phyloP scores from a whole-genome alignment of 1,284 basidiomycete species.

The Tilletia setariae region DNA sequence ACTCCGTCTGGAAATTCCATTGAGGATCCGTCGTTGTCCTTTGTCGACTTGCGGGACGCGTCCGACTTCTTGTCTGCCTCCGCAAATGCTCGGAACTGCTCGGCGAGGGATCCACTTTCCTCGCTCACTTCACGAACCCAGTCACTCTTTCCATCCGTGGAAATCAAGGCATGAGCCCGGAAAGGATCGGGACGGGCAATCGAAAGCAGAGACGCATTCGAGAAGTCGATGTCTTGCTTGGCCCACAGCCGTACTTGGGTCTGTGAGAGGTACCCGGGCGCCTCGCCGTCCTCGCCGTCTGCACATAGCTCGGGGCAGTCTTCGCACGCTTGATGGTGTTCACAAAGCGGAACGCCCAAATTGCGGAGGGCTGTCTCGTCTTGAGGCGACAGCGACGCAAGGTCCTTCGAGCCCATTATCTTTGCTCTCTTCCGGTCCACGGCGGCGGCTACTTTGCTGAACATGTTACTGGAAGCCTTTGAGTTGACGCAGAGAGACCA shows the following conservation, averaged over 20 bases:
- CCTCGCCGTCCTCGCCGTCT: not conserved
- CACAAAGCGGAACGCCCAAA: not conserved
- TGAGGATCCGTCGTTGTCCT: not conserved
- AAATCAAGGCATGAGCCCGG: slow-evolving; percentile 17
- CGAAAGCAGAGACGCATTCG: not conserved
- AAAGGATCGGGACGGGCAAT: slow-evolving; percentile 16
- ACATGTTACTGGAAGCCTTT: not conserved
- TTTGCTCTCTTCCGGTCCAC: not conserved
- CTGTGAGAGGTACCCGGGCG: not conserved
- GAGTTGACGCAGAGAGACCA: no score
- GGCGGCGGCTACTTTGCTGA: not conserved
- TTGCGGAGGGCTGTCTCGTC: not conserved
- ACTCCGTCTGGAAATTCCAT: slow-evolving; percentile 10
- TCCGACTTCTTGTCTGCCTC: slow-evolving; percentile 5
- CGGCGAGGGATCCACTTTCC: slow-evolving; percentile 17
- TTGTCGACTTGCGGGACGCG: not conserved
- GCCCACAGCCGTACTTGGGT: slow-evolving; percentile 17
- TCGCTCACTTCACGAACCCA: slow-evolving; percentile 18
- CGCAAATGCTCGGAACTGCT: slow-evolving; percentile 6
- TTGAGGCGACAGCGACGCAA: not conserved
- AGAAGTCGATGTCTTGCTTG: slow-evolving; percentile 19
- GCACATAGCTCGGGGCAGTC: slow-evolving; percentile 14
- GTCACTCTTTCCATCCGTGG: slow-evolving; percentile 20
- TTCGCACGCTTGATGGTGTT: not conserved
- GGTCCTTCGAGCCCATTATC: not conserved